Base-by-base conservation (phyloP, 2,329 filamentous ascomycete species). In the Epichloe bromicola region DNA sequence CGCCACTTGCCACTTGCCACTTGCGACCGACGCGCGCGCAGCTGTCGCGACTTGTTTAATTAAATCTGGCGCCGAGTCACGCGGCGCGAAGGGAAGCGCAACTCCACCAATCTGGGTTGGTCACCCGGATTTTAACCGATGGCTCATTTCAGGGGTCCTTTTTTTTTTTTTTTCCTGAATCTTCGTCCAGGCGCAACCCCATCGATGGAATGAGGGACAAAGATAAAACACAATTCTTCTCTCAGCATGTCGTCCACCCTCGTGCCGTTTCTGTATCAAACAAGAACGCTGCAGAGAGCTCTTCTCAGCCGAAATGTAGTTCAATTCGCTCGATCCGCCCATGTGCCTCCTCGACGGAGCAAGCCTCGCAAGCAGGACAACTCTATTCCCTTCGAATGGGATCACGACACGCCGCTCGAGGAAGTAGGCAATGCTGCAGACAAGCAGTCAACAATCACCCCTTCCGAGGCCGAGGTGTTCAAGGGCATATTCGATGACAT, bases 221-320 rank as follows among this genome's bases (percentile, higher is more conserved):
- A 10, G 6, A 14, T 5, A 36, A 43, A 34, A 10, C 23, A 26
- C 48, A 20, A 17, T 10, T 11, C 39, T 17, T 36, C 40, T 15
- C 45, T 38, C 12, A 61, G 52, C 20, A 78, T 78, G 71, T 63
- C 71, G 14, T 67, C 70, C 2, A 74, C 77, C 6, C 65, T 80
- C 14, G 67, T 82, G 4, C 81, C 83, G 0, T 88, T 88, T 52
- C 72, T 89, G 6, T 88, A 88, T 61, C 82, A 86, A 56, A 88
- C 85, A 5, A 71, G 75, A 53, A 87, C 85, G 0, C 74, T 70
- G 12, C 60, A 64, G 20, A 61, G 61, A 4, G 59, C 59, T 36
- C 56, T 63, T 11, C 61, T 61, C 39, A 53, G 50, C 49, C 61
- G 56, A 46, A 56, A 53, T 15, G 60, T 52, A 54, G 59, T 59